Percentiles rank a stretch among this genome's conserved stretches.
These are phyloP conservation scores for Skeletonema menzelii DNA, from an alignment of 108 stramenopile species.

Conservation along the genomic window DNA sequence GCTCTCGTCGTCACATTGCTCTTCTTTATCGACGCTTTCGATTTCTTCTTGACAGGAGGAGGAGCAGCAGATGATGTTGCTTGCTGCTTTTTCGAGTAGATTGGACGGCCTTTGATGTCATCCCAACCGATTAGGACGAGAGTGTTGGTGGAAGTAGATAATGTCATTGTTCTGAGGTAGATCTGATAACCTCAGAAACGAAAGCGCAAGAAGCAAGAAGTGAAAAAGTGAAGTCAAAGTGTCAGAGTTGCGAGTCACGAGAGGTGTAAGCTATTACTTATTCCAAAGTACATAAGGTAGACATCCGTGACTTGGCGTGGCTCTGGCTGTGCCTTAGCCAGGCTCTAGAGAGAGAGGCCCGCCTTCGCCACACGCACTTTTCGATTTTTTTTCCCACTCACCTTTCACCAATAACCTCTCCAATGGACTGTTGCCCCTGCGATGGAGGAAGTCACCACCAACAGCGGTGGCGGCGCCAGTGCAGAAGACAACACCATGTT, in stretches of 20 bases:
- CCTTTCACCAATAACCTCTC: too few species aligned
- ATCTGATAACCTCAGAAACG: too few species aligned
- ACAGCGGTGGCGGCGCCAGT: neutral
- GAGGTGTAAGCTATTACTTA: neutral
- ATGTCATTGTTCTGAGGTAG: slow-evolving; percentile 7
- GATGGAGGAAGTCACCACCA: neutral
- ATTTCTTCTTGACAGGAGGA: neutral
- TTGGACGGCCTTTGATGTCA: slow-evolving; percentile 14
- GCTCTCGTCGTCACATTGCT: neutral
- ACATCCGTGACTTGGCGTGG: too few species aligned
- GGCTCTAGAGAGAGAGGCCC: too few species aligned
- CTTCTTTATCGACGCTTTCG: neutral
- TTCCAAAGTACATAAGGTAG: neutral
- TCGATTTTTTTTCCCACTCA: too few species aligned
- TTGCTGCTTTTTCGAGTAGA: slow-evolving; percentile 5
- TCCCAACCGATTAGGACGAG: slow-evolving; percentile 20
- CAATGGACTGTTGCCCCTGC: too few species aligned
- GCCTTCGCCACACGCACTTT: neutral
- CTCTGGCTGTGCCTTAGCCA: too few species aligned
- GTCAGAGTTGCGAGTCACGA: neutral
- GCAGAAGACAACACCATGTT: neutral
- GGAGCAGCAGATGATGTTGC: neutral
- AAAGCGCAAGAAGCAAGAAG: neutral
- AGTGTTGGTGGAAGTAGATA: neutral
- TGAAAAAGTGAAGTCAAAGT: too few species aligned